A percentile compares a stretch with the other conserved stretches of the same genome.
Conservation (phyloP, 495 filamentous ascomycete species). For the Talaromyces ruber region DNA sequence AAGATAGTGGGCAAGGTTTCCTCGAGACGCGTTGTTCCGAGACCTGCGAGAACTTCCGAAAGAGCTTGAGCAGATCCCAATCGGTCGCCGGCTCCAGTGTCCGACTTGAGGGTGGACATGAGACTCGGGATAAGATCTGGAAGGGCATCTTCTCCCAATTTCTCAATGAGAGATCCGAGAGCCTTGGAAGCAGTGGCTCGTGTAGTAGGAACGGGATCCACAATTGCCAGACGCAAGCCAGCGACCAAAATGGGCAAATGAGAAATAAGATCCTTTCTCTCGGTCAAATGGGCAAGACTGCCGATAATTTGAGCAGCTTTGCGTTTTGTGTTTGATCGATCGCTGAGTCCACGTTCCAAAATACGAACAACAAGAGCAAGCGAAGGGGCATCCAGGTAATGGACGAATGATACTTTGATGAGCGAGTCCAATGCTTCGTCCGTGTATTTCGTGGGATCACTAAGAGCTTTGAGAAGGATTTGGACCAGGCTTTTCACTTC, state of each 20-base stretch:
- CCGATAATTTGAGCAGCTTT: slow-evolving; percentile 97
- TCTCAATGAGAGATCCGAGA: slow-evolving; percentile 89
- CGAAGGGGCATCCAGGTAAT: slow-evolving; percentile 93
- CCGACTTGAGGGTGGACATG: slow-evolving; percentile 95
- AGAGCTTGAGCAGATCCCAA: slow-evolving; percentile 95
- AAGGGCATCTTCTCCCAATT: slow-evolving; percentile 92
- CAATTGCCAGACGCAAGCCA: slow-evolving; percentile 77
- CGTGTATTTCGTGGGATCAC: slow-evolving; percentile 94
- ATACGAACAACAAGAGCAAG: slow-evolving; percentile 91
- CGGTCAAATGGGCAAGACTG: slow-evolving; percentile 91
- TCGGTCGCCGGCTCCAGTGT: slow-evolving; percentile 90
- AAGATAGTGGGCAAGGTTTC: slow-evolving; percentile 95
- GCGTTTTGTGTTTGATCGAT: slow-evolving; percentile 87
- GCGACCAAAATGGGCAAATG: slow-evolving; percentile 91
- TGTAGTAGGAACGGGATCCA: slow-evolving; percentile 95
- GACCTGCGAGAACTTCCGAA: slow-evolving; percentile 88
- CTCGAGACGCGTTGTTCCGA: slow-evolving; percentile 86
- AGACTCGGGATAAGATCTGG: slow-evolving; percentile 96
- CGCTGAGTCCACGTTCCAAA: slow-evolving; percentile 81
- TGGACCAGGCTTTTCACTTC: slow-evolving; percentile 87
- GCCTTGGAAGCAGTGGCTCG: slow-evolving; percentile 94
- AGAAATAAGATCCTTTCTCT: slow-evolving; percentile 83
- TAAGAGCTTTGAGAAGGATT: slow-evolving; percentile 89
- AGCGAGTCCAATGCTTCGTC: slow-evolving; percentile 89
- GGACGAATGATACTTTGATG: slow-evolving; percentile 92